Base-by-base conservation (phyloP, 352 stramenopile species). In the Plasmopara viticola region DNA sequence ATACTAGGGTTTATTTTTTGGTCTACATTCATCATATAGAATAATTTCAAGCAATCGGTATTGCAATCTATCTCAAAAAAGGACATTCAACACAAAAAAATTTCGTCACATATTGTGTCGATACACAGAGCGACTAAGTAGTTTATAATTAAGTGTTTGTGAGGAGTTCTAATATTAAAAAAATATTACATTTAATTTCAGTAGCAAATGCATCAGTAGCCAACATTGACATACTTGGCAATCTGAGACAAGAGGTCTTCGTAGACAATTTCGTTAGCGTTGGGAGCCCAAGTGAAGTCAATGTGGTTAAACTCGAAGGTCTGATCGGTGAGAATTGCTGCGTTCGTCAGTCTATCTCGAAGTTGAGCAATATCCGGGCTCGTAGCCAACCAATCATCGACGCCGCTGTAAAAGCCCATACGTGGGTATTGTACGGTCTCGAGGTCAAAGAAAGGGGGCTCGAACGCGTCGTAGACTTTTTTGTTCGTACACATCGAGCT, bases 261-360 rank as follows among this genome's bases (percentile, higher is more conserved):
- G 55, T 88, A 88, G 45, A 88, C 64, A 18, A 70, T 51, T 28
- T 80, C 66, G 33, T 65, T 65, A 29, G 65, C 70, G 35, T 85
- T 82, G 60, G 64, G 74, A n/a, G 62, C 70, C 77, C 77, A 88
- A 25, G 72, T 85, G 58, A 78, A 88, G 62, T 88, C 77, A 37
- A 88, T 48, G 61, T 86, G 74, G 54, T 82, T 85, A 60, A 75
- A 85, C 56, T 50, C 29, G 41, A 79, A 53, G 40, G 56, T 69
- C 55, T 58, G 64, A 48, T 86, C 72, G 42, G 55, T 67, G 35
- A 88, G 40, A 48, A 85, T 72, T 10, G 72, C 84, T 31, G 72
- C 66, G 9, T 45, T 56, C 6, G 68, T 77, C 13, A 88, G 54
- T 2, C 53, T 43, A n/a, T 49, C 39, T 33, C 70, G 70, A 12